Percentiles rank a stretch among this genome's conserved stretches.
Conservation (phyloP, 2,329 filamentous ascomycete genomes). For the Phialophora expanda region DNA sequence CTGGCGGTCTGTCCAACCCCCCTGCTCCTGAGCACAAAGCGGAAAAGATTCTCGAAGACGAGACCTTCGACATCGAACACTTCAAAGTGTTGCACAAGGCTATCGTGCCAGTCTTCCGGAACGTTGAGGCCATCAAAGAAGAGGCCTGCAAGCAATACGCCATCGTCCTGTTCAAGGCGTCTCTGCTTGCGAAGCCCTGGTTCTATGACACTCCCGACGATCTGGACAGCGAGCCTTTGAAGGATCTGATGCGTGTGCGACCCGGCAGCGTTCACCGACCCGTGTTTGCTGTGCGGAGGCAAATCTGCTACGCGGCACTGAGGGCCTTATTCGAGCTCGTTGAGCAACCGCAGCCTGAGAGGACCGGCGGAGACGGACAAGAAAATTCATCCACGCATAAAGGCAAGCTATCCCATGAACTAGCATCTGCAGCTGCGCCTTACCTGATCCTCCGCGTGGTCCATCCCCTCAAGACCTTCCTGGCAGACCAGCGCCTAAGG, state of each 20-base stretch:
- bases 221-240: slow-evolving; percentile 60
- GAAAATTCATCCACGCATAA: neutral
- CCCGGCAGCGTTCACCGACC: slow-evolving; percentile 75
- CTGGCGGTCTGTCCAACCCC: slow-evolving; percentile 60
- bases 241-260: slow-evolving; percentile 67
- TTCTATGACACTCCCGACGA: slow-evolving; percentile 61
- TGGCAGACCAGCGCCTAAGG: slow-evolving; percentile 87
- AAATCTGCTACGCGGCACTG: slow-evolving; percentile 80
- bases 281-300: slow-evolving; percentile 66
- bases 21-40: slow-evolving; percentile 29
- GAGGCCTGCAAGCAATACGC: slow-evolving; percentile 72
- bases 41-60: slow-evolving; percentile 65
- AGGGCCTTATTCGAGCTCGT: slow-evolving; percentile 78
- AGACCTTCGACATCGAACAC: slow-evolving; percentile 78
- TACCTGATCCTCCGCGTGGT: slow-evolving; percentile 83
- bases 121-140: slow-evolving; percentile 10
- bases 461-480: slow-evolving; percentile 79
- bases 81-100: slow-evolving; percentile 69
- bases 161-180: slow-evolving; percentile 77
- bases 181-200: slow-evolving; percentile 76
- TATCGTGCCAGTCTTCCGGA: slow-evolving; percentile 58
- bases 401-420: slow-evolving; percentile 45
- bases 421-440: slow-evolving; percentile 77
- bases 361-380: neutral
- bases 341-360: neutral